phyloP scores from a whole-genome alignment of 2,329 filamentous ascomycete genomes.

The Phialocephala sp. region DNA sequence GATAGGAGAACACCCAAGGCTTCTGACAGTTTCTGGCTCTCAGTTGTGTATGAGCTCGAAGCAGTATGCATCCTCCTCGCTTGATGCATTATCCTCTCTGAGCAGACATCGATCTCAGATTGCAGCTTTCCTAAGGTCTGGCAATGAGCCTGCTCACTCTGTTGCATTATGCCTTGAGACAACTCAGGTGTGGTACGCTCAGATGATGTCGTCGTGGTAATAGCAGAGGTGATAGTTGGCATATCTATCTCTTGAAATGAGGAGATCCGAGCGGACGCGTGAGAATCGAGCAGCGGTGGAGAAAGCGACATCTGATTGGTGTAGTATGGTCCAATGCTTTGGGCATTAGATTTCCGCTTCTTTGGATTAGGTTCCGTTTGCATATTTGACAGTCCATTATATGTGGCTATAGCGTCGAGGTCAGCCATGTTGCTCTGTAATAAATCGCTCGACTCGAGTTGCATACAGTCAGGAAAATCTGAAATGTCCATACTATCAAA shows the following conservation, averaged over 20 bases:
- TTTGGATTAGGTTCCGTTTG: constrained; percentile 20
- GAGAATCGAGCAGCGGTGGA: constrained; percentile 11
- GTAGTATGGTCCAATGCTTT: constrained; percentile 8
- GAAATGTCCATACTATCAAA: constrained; percentile 25
- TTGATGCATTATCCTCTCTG: constrained; percentile 21
- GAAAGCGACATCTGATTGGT: constrained; percentile 15
- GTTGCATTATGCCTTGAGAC: neutral
- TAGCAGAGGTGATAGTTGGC: constrained; percentile 16
- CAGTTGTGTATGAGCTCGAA: constrained; percentile 18
- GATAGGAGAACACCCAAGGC: constrained; percentile 21
- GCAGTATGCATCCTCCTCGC: constrained; percentile 20
- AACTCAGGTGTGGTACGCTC: constrained; percentile 17
- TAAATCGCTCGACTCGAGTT: neutral
- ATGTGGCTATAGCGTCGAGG: constrained; percentile 8
- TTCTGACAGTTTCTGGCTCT: constrained; percentile 23
- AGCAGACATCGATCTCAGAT: constrained; percentile 23
- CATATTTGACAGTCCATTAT: constrained; percentile 9
- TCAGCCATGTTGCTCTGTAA: constrained; percentile 8
- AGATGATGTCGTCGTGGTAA: constrained; percentile 14
- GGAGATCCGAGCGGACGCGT: constrained; percentile 19
- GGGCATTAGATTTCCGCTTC: constrained; percentile 21
- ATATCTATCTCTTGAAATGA: constrained; percentile 25
- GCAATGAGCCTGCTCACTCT: constrained; percentile 13
- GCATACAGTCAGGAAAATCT: constrained; percentile 22
- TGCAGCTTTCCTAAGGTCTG: constrained; percentile 22